phyloP scores from a whole-genome alignment of 2,329 filamentous ascomycete genomes.

The Phaeosphaeriaceae sp. region DNA sequence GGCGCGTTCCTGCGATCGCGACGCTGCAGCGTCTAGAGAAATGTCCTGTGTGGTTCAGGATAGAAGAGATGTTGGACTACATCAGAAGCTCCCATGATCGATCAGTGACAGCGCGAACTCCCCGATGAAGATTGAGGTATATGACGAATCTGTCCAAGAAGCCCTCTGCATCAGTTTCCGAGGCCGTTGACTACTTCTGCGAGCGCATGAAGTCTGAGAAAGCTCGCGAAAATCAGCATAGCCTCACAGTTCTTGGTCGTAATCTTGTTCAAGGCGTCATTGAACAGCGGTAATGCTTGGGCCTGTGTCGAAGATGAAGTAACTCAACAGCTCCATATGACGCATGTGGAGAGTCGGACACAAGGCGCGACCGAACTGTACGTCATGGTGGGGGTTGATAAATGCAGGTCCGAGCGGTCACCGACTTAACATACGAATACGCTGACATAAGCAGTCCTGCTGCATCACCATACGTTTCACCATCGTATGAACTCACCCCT shows the following conservation, averaged over 20 bases:
- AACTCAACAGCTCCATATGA: too few species aligned
- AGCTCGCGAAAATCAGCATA: constrained; percentile 21
- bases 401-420: too few species aligned
- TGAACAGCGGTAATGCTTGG: constrained; percentile 19
- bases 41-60: constrained; percentile 8
- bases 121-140: constrained; percentile 26
- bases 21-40: constrained; percentile 6
- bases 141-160: constrained; percentile 24
- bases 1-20: constrained; percentile 9
- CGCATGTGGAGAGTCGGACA: too few species aligned
- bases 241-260: constrained; percentile 17
- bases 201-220: constrained; percentile 22
- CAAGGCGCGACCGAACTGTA: too few species aligned
- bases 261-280: constrained; percentile 10
- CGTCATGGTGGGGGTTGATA: too few species aligned
- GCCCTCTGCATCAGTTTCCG: constrained; percentile 9
- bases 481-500: too few species aligned
- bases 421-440: too few species aligned
- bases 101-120: constrained; percentile 15
- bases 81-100: constrained; percentile 18
- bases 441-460: too few species aligned
- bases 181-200: constrained; percentile 17
- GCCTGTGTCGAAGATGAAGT: too few species aligned
- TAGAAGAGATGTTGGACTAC: constrained; percentile 15
- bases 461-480: too few species aligned